Percentiles rank a stretch among this genome's conserved stretches.
Conservation (phyloP, 768 basidiomycete genomes). For the Candolleomyces efflorescens region DNA sequence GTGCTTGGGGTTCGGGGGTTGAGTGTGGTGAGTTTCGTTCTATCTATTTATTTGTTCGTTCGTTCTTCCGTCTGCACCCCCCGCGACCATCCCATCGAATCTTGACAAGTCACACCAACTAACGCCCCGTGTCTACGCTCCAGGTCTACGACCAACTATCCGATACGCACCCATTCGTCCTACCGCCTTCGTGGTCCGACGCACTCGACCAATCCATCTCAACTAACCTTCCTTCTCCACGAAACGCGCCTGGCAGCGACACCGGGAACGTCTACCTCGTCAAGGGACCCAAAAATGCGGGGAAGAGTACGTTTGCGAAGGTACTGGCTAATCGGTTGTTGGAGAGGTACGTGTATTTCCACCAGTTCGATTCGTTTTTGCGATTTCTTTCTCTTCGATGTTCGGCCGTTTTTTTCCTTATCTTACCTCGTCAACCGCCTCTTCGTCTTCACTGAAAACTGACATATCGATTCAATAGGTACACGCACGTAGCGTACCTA, state of each 20-base stretch:
- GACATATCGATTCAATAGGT: conserved; percentile 35
- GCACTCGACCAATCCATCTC: conserved; percentile 24
- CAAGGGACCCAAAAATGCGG: conserved; percentile 81
- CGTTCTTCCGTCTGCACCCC: too few relatives aligned
- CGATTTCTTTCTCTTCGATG: too few relatives aligned
- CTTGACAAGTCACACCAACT: too few relatives aligned
- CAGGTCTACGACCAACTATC: conserved; percentile 34
- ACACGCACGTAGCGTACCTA: conserved; percentile 80
- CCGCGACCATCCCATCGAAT: too few relatives aligned
- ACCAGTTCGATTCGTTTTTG: neutral
- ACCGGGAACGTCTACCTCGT: conserved; percentile 50
- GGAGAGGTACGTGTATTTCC: conserved; percentile 33
- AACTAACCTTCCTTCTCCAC: conserved; percentile 15
- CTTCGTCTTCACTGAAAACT: neutral
- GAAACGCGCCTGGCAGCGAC: neutral
- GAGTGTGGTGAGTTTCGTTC: neutral
- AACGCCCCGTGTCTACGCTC: too few relatives aligned
- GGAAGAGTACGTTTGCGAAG: conserved; percentile 87
- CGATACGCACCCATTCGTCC: conserved; percentile 32
- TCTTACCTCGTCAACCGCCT: too few relatives aligned
- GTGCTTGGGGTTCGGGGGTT: neutral
- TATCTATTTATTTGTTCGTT: too few relatives aligned
- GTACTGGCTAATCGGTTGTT: conserved; percentile 69
- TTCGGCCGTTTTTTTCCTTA: too few relatives aligned
- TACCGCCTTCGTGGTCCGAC: conserved; percentile 35